Base-by-base conservation (phyloP, 768 basidiomycete species). In the Boletus patriciae region DNA sequence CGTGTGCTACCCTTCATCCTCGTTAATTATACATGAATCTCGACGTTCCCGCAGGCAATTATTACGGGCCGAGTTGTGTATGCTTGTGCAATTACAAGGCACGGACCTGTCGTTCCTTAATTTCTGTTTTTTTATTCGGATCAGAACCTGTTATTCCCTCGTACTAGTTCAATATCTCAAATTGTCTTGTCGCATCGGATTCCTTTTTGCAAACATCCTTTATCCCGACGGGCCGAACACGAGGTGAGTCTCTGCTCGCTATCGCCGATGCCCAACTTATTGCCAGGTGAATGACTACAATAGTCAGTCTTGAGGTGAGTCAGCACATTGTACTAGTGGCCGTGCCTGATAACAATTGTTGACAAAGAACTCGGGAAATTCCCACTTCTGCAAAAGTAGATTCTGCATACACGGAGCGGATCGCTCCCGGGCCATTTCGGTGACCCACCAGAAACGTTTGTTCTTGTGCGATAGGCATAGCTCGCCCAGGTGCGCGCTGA, bases 31-130 rank as follows among this genome's bases (percentile, higher is more conserved):
- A 46, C 46, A 38, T 53, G n/a, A 43, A 52, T 43, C 40, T 63
- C 52, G 55, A 51, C 27, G 57, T 57, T 57, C 55, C 56, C 58
- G 67, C 58, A 46, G 67, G 62, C 54, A 55, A 50, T 54, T 48
- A 55, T 57, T n/a, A 54, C 51, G 55, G 55, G 57, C 43, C 46
- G 54, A 53, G 60, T 47, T 44, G 42, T 54, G 40, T 55, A 50
- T 55, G 54, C 51, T 50, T 51, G 36, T 51, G 57, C 57, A 33
- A 55, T 58, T 52, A 53, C 54, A 57, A 53, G 47, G 43, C 58
- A 55, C 46, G 59, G 49, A 54, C 54, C 9, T 33, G 44, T 57
- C 61, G 31, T 48, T 66, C 54, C 36, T 63, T 58, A n/a, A 46
- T 60, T 52, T 42, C 31, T 44, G 21, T 48, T 58, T 46, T 43